These are phyloP conservation scores for Tuber melanosporum DNA, from an alignment of 495 filamentous ascomycete genomes.

Conservation along the genomic window DNA sequence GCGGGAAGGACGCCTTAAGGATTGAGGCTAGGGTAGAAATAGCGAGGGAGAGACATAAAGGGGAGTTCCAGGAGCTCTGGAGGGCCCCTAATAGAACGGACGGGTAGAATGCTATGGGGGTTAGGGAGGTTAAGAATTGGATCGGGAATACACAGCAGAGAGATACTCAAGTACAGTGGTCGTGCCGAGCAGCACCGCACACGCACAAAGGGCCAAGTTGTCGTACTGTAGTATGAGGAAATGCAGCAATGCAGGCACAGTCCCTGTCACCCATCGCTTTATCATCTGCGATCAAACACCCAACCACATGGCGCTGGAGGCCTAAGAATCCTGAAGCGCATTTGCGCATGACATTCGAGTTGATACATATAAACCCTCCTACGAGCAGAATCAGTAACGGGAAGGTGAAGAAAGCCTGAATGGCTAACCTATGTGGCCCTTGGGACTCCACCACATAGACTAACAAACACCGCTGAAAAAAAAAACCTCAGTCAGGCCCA, in stretches of 20 bases:
- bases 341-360: background rate
- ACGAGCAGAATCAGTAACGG: background rate
- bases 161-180: background rate
- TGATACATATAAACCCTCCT: background rate
- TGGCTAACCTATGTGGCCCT: background rate
- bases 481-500: background rate
- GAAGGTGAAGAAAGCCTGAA: background rate
- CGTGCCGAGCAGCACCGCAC: background rate
- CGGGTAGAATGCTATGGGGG: background rate
- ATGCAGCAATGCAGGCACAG: background rate
- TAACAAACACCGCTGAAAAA: background rate
- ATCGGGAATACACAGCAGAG: background rate
- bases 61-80: background rate
- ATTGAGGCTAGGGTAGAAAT: background rate
- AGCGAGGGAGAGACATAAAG: background rate
- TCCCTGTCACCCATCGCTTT: background rate
- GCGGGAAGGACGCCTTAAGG: background rate
- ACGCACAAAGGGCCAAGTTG: background rate
- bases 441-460: background rate
- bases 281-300: background rate
- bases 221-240: background rate
- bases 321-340: background rate
- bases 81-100: background rate
- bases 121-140: background rate
- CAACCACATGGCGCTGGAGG: conserved; percentile 4